These are phyloP conservation scores for Acephala macrosclerotiorum DNA, from an alignment of 2,329 filamentous ascomycete genomes.

Conservation along the genomic window DNA sequence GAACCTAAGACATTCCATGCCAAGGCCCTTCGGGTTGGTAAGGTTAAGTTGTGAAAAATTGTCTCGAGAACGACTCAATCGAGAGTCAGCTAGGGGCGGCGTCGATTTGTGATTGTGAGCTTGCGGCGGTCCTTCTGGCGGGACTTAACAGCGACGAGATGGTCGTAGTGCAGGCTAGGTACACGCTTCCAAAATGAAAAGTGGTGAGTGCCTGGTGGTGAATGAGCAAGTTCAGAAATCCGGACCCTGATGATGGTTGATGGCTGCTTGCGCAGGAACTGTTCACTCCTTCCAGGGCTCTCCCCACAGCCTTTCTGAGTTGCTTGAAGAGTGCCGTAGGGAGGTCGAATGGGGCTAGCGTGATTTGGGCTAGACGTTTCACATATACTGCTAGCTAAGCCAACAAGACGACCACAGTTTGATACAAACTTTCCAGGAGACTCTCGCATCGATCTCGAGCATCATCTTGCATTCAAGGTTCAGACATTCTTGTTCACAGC, in stretches of 20 bases:
- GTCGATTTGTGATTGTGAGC: background rate
- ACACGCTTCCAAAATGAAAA: too few relatives aligned
- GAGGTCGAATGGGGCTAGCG: background rate
- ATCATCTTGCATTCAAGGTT: background rate
- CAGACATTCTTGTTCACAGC: too few relatives aligned
- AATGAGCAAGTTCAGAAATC: too few relatives aligned
- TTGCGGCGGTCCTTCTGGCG: background rate
- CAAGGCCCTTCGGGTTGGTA: background rate
- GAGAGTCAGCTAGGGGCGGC: background rate
- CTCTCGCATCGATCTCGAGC: background rate
- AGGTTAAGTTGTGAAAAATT: background rate
- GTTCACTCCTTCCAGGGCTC: too few relatives aligned
- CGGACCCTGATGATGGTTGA: too few relatives aligned
- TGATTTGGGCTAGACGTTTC: background rate
- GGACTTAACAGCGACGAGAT: background rate
- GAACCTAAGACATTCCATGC: background rate
- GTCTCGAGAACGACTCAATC: too few relatives aligned
- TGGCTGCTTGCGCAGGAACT: too few relatives aligned
- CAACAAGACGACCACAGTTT: background rate
- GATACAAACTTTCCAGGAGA: background rate
- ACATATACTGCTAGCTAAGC: background rate
- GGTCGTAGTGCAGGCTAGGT: background rate
- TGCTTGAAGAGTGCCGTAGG: background rate
- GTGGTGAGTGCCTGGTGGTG: too few relatives aligned
- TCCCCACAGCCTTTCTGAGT: too few relatives aligned